Evolutionary conservation across 768 basidiomycete species (phyloP), one percentile per base, ranked within the genome.

Genomic region (Mrakia blollopis): DNA sequence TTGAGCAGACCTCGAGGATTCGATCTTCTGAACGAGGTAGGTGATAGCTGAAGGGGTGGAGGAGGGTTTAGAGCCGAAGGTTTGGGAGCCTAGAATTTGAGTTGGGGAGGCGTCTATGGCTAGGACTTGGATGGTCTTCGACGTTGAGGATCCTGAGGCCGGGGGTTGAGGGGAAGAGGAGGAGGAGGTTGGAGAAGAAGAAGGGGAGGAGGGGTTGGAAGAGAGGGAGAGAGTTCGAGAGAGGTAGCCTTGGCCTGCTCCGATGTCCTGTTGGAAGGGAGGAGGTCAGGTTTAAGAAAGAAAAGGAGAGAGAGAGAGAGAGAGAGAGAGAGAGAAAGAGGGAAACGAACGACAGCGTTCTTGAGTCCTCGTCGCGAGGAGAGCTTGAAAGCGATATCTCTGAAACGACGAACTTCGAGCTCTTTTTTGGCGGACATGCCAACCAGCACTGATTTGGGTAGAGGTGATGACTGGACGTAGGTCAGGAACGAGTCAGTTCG

Each of bases 231-330:
- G 62, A 16, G 62, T 63, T n/a, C 62, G 62, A n/a, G 62, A 63
- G 62, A 63, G 62, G 62, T 63, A 63, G 62, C 62, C 62, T 30
- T 63, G 30, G 28, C 62, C 62, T n/a, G 62, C 62, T 63, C 62
- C 62, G 32, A 63, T 63, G 62, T 63, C 62, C 62, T 63, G 30
- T 5, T 7, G 6, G 62, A n/a, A 25, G 35, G 37, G n/a, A 37
- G 3, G 23, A n/a, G 57, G 18, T n/a, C n/a, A n/a, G n/a, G n/a
- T n/a, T n/a, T n/a, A 18, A 14, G 18, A 37, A 63, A 32, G 9
- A 30, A 18, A 35, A 13, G 30, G 0, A n/a, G 13, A 0, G 32
- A 21, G 44, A 13, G 44, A 63, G 18, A 7, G 11, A 30, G 4
- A 7, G 30, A 63, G 16, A 35, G 61, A 16, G 16, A 18, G 1